Evolutionary conservation across 2,329 filamentous ascomycete species (phyloP), one percentile per base, ranked within the genome.

Genomic region (Aureobasidium musti): DNA sequence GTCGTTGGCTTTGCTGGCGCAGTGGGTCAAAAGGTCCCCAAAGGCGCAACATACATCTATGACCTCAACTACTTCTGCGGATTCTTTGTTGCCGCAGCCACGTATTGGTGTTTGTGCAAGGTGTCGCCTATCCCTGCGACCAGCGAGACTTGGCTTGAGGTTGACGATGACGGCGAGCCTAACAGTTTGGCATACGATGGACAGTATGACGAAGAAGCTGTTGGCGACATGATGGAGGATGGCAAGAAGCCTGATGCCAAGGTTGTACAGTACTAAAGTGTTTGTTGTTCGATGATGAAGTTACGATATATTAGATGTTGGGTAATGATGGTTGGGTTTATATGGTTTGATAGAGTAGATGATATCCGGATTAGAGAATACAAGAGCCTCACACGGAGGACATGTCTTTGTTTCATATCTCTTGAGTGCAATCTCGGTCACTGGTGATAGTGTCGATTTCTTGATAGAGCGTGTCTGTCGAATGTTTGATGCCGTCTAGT

Each of bases 41-140:
- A 85, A 6, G 92, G 89, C 0, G 93, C 94, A 0, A 87, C 84
- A 0, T 96, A 96, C 74, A 87, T 97, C 68, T 97, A 96, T 82
- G 91, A 92, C 71, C 74, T 97, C 72, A 97, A 97, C 78, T 97
- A 92, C 81, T 96, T 97, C 76, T 85, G 85, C 53, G 93, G 93
- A 0, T 93, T 96, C 75, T 82, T 91, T 56, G 84, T 96, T 13
- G 85, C 91, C 0, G 80, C 81, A 0, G 74, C 69, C 0, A 78
- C 88, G 10, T 97, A 97, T 78, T 96, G 86, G 80, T 66, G 76
- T 0, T 81, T 96, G 1, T 92, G 89, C 76, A 84, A 80, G 67
- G 45, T 92, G 30, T 91, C 79, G 69, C 91, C 91, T 0, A 78
- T 97, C 0, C 89, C 90, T 0, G 92, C 89, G 0, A 63, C 54